Conservation (phyloP, 306 rosid species). For the Astragalus membranaceus region DNA sequence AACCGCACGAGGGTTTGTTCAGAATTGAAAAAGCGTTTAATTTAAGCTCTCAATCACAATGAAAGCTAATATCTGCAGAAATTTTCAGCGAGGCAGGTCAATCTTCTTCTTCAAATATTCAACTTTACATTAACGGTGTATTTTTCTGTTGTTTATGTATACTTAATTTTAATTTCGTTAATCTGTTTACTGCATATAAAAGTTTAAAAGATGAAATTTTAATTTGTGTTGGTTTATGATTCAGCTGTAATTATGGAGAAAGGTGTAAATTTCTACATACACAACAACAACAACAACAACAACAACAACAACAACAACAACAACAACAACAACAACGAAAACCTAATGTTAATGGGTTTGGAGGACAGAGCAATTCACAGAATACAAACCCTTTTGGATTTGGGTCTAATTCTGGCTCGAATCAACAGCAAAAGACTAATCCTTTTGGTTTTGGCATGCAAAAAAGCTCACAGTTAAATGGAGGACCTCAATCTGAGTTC, state of each 20-base stretch:
- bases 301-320: conserved; percentile 44
- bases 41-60: not conserved
- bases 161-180: not conserved
- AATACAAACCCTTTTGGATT: conserved; percentile 44
- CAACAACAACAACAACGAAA: conserved; percentile 45
- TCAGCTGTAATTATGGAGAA: conserved; percentile 80
- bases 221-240: not conserved
- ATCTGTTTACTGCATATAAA: not conserved
- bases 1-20: not conserved
- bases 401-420: conserved; percentile 28
- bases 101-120: not conserved
- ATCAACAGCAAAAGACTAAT: conserved; percentile 47
- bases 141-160: not conserved
- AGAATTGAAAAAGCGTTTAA: not conserved
- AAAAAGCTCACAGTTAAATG: conserved; percentile 34
- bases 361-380: conserved; percentile 20
- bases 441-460: conserved; percentile 83
- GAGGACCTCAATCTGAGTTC: conserved; percentile 25
- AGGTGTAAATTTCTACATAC: conserved; percentile 57
- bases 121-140: not conserved
- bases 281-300: conserved; percentile 41
- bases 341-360: conserved; percentile 29
- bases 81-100: conserved; percentile 36
- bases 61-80: conserved; percentile 13
- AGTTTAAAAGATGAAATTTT: not conserved